Conservation (phyloP, 768 basidiomycete species). For the Flagelloscypha sp. region DNA sequence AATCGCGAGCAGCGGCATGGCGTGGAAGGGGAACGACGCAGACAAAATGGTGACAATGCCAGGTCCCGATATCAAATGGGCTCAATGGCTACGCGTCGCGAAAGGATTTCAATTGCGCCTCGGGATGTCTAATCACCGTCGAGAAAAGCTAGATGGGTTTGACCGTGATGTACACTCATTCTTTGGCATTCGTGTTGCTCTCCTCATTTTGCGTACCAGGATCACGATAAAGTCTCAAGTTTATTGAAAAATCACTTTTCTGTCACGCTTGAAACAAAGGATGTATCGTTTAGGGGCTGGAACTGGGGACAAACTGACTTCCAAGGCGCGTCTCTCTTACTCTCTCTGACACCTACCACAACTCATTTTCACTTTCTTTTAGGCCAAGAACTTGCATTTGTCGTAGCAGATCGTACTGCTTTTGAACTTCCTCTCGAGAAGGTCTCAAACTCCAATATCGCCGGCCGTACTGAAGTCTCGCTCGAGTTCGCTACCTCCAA, state of each 20-base stretch:
- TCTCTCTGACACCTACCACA: neutral
- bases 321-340: slow-evolving; percentile 51
- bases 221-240: slow-evolving; percentile 78
- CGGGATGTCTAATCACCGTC: slow-evolving; percentile 66
- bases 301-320: slow-evolving; percentile 98
- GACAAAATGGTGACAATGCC: slow-evolving; percentile 57
- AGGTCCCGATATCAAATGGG: slow-evolving; percentile 74
- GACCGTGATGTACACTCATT: slow-evolving; percentile 58
- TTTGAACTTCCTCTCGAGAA: slow-evolving; percentile 83
- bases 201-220: slow-evolving; percentile 36
- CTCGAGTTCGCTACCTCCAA: slow-evolving; percentile 71
- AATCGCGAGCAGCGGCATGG: slow-evolving; percentile 83
- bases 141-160: slow-evolving; percentile 92
- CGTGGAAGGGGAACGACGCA: slow-evolving; percentile 80
- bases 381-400: slow-evolving; percentile 91
- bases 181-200: neutral
- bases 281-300: slow-evolving; percentile 90
- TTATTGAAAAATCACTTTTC: slow-evolving; percentile 84
- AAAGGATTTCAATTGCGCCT: slow-evolving; percentile 86
- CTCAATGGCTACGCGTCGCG: slow-evolving; percentile 87
- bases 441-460: slow-evolving; percentile 96
- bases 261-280: slow-evolving; percentile 76
- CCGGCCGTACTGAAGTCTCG: slow-evolving; percentile 95
- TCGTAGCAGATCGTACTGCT: slow-evolving; percentile 77
- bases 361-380: slow-evolving; percentile 5